These are phyloP conservation scores for Arabidopsis lyrata DNA, from an alignment of 441 rosid genomes.

Conservation along the genomic window DNA sequence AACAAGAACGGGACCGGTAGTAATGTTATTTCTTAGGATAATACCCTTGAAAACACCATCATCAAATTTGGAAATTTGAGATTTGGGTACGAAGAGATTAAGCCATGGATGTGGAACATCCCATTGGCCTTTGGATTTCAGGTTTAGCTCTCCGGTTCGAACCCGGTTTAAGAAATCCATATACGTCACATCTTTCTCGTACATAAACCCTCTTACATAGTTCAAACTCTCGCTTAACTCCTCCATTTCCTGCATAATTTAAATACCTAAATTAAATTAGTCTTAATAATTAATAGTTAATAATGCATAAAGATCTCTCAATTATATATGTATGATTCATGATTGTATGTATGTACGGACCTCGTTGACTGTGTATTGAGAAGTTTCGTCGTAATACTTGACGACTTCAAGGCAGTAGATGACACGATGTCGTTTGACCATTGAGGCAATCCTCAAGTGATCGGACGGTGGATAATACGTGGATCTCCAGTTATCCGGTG, in stretches of 20 bases:
- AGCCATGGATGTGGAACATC: constrained; percentile 99
- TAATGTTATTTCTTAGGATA: constrained; percentile 68
- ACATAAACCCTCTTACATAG: constrained; percentile 57
- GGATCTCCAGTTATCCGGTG: constrained; percentile 63
- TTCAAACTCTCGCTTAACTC: constrained; percentile 52
- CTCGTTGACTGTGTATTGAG: constrained; percentile 55
- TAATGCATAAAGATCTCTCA: constrained; percentile 9
- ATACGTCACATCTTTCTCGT: constrained; percentile 65
- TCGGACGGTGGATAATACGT: constrained; percentile 76
- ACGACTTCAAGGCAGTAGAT: constrained; percentile 88
- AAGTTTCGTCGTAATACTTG: constrained; percentile 68
- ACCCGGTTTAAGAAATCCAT: constrained; percentile 80
- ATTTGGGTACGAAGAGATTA: constrained; percentile 84
- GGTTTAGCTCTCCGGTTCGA: constrained; percentile 68
- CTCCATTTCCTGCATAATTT: constrained; percentile 56
- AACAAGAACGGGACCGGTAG: constrained; percentile 70
- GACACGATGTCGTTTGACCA: constrained; percentile 57
- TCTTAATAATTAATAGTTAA: not conserved
- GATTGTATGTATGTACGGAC: constrained; percentile 45
- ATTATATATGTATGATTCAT: constrained; percentile 12
- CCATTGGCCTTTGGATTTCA: constrained; percentile 76
- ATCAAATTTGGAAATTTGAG: constrained; percentile 65
- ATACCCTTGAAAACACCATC: constrained; percentile 70
- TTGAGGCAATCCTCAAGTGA: constrained; percentile 60
- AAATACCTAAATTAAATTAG: not conserved